phyloP scores from a whole-genome alignment of 257 asterid species.

The Leptodermis oblonga region DNA sequence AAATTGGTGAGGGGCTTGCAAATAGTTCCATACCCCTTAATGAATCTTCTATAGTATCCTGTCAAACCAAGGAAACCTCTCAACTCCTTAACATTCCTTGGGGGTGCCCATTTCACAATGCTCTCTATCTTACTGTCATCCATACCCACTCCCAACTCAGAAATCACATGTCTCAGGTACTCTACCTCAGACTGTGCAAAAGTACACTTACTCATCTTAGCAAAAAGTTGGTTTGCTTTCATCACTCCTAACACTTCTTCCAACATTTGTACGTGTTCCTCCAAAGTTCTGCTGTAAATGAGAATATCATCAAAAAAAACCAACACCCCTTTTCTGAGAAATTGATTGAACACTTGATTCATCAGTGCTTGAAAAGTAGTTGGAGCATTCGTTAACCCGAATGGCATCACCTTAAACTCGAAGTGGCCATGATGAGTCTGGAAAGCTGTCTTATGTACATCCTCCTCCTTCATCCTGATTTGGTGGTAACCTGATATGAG shows the following conservation, averaged over 20 bases:
- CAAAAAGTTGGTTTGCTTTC: background rate
- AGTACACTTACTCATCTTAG: background rate
- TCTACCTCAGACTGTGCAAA: background rate
- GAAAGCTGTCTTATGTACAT: background rate
- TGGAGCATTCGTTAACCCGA: background rate
- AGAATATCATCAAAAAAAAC: background rate
- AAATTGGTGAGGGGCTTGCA: background rate
- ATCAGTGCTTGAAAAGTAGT: background rate
- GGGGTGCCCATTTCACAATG: background rate
- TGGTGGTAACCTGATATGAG: background rate
- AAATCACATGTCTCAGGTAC: background rate
- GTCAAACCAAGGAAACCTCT: background rate
- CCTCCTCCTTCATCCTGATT: background rate
- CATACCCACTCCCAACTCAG: background rate
- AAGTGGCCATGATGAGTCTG: background rate
- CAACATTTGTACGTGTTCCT: background rate
- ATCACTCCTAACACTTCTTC: background rate
- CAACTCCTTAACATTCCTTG: background rate
- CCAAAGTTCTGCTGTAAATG: background rate
- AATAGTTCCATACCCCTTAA: background rate
- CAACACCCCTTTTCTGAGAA: background rate
- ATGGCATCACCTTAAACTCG: constrained; percentile 1
- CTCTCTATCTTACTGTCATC: background rate
- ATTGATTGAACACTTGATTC: background rate
- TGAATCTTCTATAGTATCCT: background rate